Base-by-base conservation (phyloP, 768 basidiomycete genomes). In the Tylopilus subfusipes region DNA sequence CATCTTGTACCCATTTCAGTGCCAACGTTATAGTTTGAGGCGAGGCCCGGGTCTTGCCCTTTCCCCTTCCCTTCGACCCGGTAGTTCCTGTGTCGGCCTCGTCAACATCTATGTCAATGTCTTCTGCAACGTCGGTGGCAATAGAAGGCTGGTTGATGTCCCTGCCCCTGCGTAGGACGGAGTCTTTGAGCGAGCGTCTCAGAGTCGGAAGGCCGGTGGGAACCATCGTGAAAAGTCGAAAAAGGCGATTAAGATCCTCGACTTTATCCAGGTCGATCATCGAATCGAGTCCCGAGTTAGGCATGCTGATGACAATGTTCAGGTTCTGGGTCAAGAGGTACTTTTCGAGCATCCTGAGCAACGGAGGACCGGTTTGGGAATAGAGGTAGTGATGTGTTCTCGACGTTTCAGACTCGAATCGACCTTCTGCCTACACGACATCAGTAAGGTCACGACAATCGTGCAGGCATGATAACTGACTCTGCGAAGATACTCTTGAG, bases 1-100 rank as follows among this genome's bases (percentile, higher is more conserved):
- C 88, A 60, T 88, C 85, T 68, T 96, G 86, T 0, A 98, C 96
- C 97, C 97, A 99, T 67, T 83, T 85, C 51, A 96, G 73, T 5
- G 96, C 97, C 27, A 82, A 63, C 13, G 73, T 68, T 21, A 85
- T 70, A 0, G 84, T 73, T 71, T 54, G 74, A 64, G 39, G 73
- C 61, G 34, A 67, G 61, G 30, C 71, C 65, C 76, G 80, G 55
- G 67, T 75, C 71, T 79, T 86, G 24, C 75, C 77, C 70, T 80
- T 86, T 11, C 74, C 78, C 74, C 80, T 90, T 50, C 71, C 78
- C 62, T 76, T 80, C 56, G 61, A 58, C 19, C 68, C 68, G 12
- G 67, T 58, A 12, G 62, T 63, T 25, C 72, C 70, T 19, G 71
- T 68, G 6, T 71, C 75, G 0, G 69, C 73, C 31, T 73, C 74